Conservation (phyloP, 1,284 basidiomycete species). For the Fomitopsis pinicola region DNA sequence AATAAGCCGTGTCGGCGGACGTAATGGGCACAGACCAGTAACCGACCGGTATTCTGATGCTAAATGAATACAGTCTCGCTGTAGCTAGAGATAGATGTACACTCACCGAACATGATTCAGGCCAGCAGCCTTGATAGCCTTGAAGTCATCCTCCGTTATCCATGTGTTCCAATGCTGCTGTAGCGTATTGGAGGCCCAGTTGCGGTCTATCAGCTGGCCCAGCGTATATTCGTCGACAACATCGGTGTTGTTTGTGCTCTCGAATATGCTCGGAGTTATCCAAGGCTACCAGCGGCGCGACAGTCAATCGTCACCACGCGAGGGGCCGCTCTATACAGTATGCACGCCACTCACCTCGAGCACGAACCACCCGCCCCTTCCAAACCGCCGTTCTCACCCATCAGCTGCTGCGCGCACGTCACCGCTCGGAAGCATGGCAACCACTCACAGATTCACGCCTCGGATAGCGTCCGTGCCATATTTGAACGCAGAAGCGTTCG, state of each 20-base stretch:
- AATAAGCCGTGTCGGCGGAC: conserved; percentile 44
- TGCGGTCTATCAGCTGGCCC: conserved; percentile 47
- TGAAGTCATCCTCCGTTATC: conserved; percentile 71
- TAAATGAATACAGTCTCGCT: conserved; percentile 4
- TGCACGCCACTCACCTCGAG: conserved; percentile 41
- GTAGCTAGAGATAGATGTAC: neutral
- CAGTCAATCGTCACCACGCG: neutral
- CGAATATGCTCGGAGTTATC: conserved; percentile 72
- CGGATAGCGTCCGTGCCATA: conserved; percentile 50
- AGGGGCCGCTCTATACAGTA: neutral
- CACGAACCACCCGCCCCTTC: conserved; percentile 63
- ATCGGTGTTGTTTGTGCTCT: conserved; percentile 53
- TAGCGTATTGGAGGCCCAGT: conserved; percentile 45
- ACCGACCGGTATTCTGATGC: conserved; percentile 60
- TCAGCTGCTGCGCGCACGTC: conserved; percentile 1
- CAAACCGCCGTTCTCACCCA: neutral
- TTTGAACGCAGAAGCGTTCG: conserved; percentile 36
- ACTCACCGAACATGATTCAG: conserved; percentile 72
- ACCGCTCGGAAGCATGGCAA: neutral
- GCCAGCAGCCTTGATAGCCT: conserved; percentile 61
- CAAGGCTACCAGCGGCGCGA: conserved; percentile 46
- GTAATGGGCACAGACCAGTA: conserved; percentile 73
- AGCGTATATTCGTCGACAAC: conserved; percentile 73
- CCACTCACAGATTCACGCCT: conserved; percentile 60
- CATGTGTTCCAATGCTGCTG: conserved; percentile 66